These are phyloP conservation scores for Geosmithia flava DNA, from an alignment of 2,329 filamentous ascomycete genomes.

Conservation along the genomic window DNA sequence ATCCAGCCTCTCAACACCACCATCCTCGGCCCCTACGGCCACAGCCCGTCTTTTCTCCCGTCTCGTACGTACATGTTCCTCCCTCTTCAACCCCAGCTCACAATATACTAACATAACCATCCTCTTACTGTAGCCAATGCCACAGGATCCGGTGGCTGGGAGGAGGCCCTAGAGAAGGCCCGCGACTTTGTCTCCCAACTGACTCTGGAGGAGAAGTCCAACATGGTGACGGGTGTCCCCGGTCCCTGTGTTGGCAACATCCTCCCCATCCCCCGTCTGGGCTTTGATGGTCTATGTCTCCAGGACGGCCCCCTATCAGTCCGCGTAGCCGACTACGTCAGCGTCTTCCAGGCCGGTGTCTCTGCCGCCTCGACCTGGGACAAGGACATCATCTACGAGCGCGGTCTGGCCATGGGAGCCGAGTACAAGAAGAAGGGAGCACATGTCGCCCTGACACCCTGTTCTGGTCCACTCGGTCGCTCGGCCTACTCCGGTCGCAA, in stretches of 20 bases:
- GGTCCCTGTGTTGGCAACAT: slow-evolving; percentile 22
- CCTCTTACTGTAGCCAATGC: slow-evolving; percentile 14
- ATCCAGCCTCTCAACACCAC: slow-evolving; percentile 27
- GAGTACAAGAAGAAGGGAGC: slow-evolving; percentile 65
- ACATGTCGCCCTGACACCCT: slow-evolving; percentile 50
- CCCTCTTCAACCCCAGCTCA: neutral
- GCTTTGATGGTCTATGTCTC: slow-evolving; percentile 28
- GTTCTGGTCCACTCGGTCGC: slow-evolving; percentile 28
- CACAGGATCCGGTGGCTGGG: slow-evolving; percentile 21
- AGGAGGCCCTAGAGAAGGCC: slow-evolving; percentile 21
- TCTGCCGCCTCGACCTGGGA: slow-evolving; percentile 56
- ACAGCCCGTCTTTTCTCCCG: slow-evolving; percentile 21
- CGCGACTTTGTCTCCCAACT: slow-evolving; percentile 15
- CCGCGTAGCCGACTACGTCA: slow-evolving; percentile 27
- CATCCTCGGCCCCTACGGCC: slow-evolving; percentile 24
- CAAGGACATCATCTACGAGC: slow-evolving; percentile 52
- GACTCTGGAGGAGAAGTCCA: slow-evolving; percentile 16
- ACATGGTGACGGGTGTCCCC: slow-evolving; percentile 19
- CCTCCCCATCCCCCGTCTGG: slow-evolving; percentile 22
- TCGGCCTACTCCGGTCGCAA: slow-evolving; percentile 42
- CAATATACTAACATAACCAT: slow-evolving; percentile 3
- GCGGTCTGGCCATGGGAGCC: slow-evolving; percentile 34
- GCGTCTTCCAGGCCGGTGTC: slow-evolving; percentile 40
- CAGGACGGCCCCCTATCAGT: slow-evolving; percentile 19
- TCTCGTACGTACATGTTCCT: slow-evolving; percentile 20